Evolutionary conservation across 1,284 basidiomycete species (phyloP).

Genomic region (Ustilago crameri): DNA sequence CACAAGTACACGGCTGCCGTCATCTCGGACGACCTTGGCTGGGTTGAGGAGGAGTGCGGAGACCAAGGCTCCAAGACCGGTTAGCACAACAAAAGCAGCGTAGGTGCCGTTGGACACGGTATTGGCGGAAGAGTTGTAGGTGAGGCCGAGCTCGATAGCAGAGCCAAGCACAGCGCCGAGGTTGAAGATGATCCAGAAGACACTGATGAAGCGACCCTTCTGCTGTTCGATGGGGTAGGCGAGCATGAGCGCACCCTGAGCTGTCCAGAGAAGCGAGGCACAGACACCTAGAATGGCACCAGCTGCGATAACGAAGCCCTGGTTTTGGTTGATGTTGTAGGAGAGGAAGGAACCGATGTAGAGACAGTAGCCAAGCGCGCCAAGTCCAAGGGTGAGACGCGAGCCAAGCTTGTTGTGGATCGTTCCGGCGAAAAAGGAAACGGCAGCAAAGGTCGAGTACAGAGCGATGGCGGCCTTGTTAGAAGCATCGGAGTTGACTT

Average conservation of each 20-base stretch:
- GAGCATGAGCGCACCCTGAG: constrained; percentile 83
- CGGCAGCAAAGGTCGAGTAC: constrained; percentile 61
- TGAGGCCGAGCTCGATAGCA: constrained; percentile 73
- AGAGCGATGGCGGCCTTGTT: constrained; percentile 54
- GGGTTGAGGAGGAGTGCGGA: constrained; percentile 51
- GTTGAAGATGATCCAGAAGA: constrained; percentile 79
- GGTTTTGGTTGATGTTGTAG: constrained; percentile 68
- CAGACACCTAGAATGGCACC: constrained; percentile 85
- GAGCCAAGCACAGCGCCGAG: constrained; percentile 76
- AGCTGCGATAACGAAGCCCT: constrained; percentile 73
- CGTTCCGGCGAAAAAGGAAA: constrained; percentile 75
- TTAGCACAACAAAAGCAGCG: constrained; percentile 55
- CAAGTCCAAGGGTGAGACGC: constrained; percentile 77
- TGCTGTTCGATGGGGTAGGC: constrained; percentile 78
- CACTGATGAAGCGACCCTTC: constrained; percentile 78
- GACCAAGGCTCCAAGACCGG: constrained; percentile 47
- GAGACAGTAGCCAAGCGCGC: constrained; percentile 72
- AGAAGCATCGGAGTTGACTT: constrained; percentile 37
- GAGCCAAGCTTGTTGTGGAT: constrained; percentile 76
- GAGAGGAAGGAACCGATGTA: constrained; percentile 78
- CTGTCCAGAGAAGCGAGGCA: constrained; percentile 76
- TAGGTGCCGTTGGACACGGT: constrained; percentile 53
- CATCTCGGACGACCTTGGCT: constrained; percentile 49
- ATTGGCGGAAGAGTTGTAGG: constrained; percentile 49
- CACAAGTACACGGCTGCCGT: constrained; percentile 54